These are phyloP conservation scores for Aspergillus novofumigatus DNA, from an alignment of 2,329 filamentous ascomycete genomes.

Conservation along the genomic window DNA sequence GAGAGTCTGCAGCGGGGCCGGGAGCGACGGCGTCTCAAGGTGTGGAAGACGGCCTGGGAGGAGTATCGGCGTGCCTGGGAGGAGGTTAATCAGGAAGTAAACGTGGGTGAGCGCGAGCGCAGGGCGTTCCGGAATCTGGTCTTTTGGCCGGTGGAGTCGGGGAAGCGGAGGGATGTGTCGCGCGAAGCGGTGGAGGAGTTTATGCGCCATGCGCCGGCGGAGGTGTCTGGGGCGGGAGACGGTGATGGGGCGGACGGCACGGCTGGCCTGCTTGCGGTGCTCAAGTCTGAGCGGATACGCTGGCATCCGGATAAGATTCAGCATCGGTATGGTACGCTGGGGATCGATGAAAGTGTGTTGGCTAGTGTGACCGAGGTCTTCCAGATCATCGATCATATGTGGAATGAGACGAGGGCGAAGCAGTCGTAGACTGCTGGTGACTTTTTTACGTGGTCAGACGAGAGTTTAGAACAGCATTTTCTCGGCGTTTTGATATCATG, in stretches of 20 bases:
- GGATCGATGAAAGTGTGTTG: conserved; percentile 68
- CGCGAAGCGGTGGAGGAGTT: conserved; percentile 65
- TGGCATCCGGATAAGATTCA: conserved; percentile 99
- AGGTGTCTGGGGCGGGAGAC: not conserved
- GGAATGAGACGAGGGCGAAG: conserved; percentile 57
- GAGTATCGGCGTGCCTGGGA: conserved; percentile 65
- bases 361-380: conserved; percentile 83
- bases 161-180: conserved; percentile 53
- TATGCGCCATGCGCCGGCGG: conserved; percentile 53
- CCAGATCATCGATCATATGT: conserved; percentile 80
- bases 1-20: conserved; percentile 64
- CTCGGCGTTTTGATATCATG: not conserved
- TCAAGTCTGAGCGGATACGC: conserved; percentile 81
- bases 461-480: not conserved
- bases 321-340: conserved; percentile 70
- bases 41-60: conserved; percentile 59
- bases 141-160: conserved; percentile 70
- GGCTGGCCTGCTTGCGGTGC: conserved; percentile 43
- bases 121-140: conserved; percentile 42
- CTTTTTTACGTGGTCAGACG: not conserved
- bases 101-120: conserved; percentile 2
- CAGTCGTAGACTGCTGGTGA: conserved; percentile 1
- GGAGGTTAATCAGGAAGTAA: conserved; percentile 32
- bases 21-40: conserved; percentile 47
- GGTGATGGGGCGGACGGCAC: conserved; percentile 14